Percentiles rank a stretch among this genome's conserved stretches.
Evolutionary conservation across 139 green algal genomes (phyloP).

Genomic region (Zygnema cylindricum): DNA sequence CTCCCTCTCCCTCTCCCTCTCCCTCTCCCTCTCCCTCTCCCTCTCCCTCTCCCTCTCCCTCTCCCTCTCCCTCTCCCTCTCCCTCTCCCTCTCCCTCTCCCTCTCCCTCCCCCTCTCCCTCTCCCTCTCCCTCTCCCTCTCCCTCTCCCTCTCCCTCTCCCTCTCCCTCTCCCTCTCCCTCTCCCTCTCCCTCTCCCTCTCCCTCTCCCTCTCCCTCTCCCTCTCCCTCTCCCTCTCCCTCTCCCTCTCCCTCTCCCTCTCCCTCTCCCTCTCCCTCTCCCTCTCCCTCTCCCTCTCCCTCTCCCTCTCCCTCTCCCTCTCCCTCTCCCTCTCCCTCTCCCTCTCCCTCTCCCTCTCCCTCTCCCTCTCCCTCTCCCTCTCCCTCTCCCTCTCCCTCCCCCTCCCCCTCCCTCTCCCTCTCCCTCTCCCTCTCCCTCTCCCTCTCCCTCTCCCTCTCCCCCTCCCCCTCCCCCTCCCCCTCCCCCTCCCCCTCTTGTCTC

Average conservation of each 20-base stretch:
- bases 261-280: neutral
- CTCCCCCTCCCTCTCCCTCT: neutral
- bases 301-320: neutral
- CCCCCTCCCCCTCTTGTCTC: neutral
- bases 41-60: neutral
- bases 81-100: neutral
- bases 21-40: no score
- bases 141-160: neutral
- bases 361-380: conserved; percentile 2
- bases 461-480: neutral
- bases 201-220: neutral
- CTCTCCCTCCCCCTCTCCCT: neutral
- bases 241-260: neutral
- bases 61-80: neutral
- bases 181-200: neutral
- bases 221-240: neutral
- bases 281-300: conserved; percentile 3
- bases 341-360: neutral
- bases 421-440: neutral
- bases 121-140: neutral
- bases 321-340: neutral
- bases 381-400: neutral
- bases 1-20: neutral
- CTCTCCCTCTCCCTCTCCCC: neutral
- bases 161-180: neutral